These are phyloP conservation scores for Elaeagnus macrophylla DNA, from an alignment of 306 rosid genomes.

Conservation along the genomic window DNA sequence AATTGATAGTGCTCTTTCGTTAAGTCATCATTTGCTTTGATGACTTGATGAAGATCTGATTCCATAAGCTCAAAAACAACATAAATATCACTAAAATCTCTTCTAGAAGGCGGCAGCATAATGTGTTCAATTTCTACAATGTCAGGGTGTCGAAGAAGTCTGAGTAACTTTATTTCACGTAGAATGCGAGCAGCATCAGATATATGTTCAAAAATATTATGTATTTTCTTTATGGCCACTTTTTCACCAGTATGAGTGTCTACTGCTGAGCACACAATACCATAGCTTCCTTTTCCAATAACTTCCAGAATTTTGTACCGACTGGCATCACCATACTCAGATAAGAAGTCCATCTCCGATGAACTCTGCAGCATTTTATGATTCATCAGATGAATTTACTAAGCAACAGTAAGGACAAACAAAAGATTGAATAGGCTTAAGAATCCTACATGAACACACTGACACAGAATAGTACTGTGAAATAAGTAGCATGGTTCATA, in stretches of 20 bases:
- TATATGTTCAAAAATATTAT: constrained; percentile 81
- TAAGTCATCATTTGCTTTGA: constrained; percentile 81
- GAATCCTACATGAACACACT: not conserved
- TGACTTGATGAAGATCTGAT: constrained; percentile 96
- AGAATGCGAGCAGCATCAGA: constrained; percentile 97
- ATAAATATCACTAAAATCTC: constrained; percentile 81
- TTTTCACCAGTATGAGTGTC: constrained; percentile 82
- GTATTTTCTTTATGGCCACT: constrained; percentile 92
- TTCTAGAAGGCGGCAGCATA: constrained; percentile 79
- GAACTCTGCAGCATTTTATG: constrained; percentile 46
- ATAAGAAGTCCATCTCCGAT: constrained; percentile 79
- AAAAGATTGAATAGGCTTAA: not conserved
- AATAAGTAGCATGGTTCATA: no score
- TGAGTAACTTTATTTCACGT: constrained; percentile 93
- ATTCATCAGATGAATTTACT: constrained; percentile 13
- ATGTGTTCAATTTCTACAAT: constrained; percentile 92
- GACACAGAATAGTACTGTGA: not conserved
- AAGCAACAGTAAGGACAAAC: not conserved
- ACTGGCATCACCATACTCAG: constrained; percentile 82
- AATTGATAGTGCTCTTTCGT: constrained; percentile 90
- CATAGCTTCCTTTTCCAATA: constrained; percentile 93
- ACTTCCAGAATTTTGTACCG: constrained; percentile 88
- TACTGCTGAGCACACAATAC: constrained; percentile 91
- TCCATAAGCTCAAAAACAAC: constrained; percentile 97
- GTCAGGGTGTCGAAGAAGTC: constrained; percentile 93